These are phyloP conservation scores for Globisporangium paddicum DNA, from an alignment of 352 stramenopile genomes.

Conservation along the genomic window DNA sequence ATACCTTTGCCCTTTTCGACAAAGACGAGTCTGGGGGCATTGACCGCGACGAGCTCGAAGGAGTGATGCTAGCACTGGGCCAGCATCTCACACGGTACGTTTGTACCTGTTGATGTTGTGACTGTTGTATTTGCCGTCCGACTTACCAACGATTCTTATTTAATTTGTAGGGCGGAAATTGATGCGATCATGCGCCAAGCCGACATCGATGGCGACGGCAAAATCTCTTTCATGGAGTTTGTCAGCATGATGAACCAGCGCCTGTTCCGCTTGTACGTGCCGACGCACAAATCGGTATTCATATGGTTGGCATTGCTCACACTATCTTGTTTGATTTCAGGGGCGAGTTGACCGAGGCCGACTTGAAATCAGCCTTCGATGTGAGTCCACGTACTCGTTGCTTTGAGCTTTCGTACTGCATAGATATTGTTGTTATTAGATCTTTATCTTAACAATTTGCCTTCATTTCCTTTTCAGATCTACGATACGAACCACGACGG, in stretches of 20 bases:
- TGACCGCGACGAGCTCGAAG: slow-evolving; percentile 49
- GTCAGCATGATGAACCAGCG: slow-evolving; percentile 74
- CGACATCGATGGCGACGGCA: slow-evolving; percentile 60
- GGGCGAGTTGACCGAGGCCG: slow-evolving; percentile 40
- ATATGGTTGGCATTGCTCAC: background rate
- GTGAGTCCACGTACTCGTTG: slow-evolving; percentile 17
- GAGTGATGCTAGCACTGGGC: slow-evolving; percentile 47
- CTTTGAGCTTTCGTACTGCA: background rate
- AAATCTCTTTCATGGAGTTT: slow-evolving; percentile 79
- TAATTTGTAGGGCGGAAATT: slow-evolving; percentile 30
- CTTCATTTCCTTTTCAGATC: slow-evolving; percentile 35
- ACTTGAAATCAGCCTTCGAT: slow-evolving; percentile 63
- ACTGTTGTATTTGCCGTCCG: background rate
- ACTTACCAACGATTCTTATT: background rate
- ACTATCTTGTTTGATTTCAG: slow-evolving; percentile 20
- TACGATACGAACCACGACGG: slow-evolving; percentile 71
- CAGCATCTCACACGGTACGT: slow-evolving; percentile 44
- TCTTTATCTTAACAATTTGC: no score
- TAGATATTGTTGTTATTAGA: no score
- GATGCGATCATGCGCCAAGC: slow-evolving; percentile 67
- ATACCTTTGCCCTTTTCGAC: slow-evolving; percentile 71
- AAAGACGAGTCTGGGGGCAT: slow-evolving; percentile 74
- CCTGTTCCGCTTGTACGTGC: slow-evolving; percentile 50
- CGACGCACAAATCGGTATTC: background rate
- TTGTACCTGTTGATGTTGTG: background rate